Evolutionary conservation across 148 eudicot genomes (phyloP).

Genomic region (Rhododendron henanense): DNA sequence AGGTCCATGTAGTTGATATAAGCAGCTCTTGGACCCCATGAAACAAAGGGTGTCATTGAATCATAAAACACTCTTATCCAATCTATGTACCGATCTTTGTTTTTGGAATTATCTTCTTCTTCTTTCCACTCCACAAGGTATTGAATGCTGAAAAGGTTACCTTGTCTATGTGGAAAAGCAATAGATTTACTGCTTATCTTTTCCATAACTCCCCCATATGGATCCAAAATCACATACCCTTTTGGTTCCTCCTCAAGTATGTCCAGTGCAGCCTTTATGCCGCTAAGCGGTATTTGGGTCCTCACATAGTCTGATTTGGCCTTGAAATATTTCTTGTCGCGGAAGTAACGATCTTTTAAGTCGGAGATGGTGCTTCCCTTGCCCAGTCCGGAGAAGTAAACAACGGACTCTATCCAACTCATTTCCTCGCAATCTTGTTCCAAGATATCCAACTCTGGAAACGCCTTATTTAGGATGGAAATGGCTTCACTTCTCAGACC

Average conservation of each 20-base stretch:
- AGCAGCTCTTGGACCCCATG: constrained; percentile 53
- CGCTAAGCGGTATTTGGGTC: constrained; percentile 19
- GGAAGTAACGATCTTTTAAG: constrained; percentile 27
- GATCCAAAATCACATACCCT: constrained; percentile 50
- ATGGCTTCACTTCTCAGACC: constrained; percentile 33
- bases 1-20: constrained; percentile 52
- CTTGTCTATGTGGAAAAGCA: constrained; percentile 53
- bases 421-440: constrained; percentile 39
- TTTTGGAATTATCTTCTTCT: constrained; percentile 14
- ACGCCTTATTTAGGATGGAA: constrained; percentile 19
- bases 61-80: constrained; percentile 51
- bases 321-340: constrained; percentile 36
- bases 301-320: constrained; percentile 57
- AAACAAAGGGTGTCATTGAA: constrained; percentile 43
- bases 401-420: constrained; percentile 58
- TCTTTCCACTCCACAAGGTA: constrained; percentile 50
- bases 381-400: constrained; percentile 38
- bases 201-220: constrained; percentile 53
- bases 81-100: constrained; percentile 23
- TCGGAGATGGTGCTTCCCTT: constrained; percentile 18
- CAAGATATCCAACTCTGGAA: constrained; percentile 32
- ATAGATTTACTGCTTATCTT: constrained; percentile 33
- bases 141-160: constrained; percentile 41
- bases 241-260: constrained; percentile 47
- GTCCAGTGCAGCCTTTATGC: constrained; percentile 23